Base-by-base conservation (phyloP, 192 early-diverging fungal genomes). In the Coemansia sp. region DNA sequence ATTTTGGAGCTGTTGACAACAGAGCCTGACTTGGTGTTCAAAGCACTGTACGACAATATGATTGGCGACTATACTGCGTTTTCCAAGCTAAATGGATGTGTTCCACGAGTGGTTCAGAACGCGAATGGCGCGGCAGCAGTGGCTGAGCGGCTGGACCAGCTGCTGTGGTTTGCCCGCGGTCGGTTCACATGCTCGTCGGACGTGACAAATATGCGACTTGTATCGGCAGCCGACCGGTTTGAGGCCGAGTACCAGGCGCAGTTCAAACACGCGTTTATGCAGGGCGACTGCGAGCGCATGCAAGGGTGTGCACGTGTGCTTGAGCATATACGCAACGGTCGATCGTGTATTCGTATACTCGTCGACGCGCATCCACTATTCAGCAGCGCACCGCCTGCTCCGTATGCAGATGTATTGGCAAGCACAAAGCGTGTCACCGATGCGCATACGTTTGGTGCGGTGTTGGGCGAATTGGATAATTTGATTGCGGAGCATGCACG, bases 101-200 rank as follows among this genome's bases (percentile, higher is more conserved):
- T 64, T 42, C 63, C 59, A 5, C 25, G 15, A 7, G 18, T 62
- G 46, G 49, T 24, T 0, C 12, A 7, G 7, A 12, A 3, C 21
- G 36, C 34, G 9, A 34, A 34, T 17, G 20, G 46, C 10, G 37
- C 51, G 4, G 10, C 17, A 1, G 51, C 49, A 21, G 60, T 74
- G 23, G 78, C 72, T 17, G 68, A 68, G 54, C 60, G 78, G 4
- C 50, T 80, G 48, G 78, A 80, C 34, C 78, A 80, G 66, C 73
- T 80, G 21, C 68, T 64, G 66, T 80, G 78, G 78, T 75, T 80
- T 59, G 71, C 68, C 4, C 68, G 64, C 3, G 78, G 61, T 2
- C 38, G 26, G 31, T 68, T 68, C 18, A 59, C 66, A 1, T 12
- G 44, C 38, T 63, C 66, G 21, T 52, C 78, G 0, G 60, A 34